Conservation (phyloP, 768 basidiomycete species). For the Termitomyces sp. region DNA sequence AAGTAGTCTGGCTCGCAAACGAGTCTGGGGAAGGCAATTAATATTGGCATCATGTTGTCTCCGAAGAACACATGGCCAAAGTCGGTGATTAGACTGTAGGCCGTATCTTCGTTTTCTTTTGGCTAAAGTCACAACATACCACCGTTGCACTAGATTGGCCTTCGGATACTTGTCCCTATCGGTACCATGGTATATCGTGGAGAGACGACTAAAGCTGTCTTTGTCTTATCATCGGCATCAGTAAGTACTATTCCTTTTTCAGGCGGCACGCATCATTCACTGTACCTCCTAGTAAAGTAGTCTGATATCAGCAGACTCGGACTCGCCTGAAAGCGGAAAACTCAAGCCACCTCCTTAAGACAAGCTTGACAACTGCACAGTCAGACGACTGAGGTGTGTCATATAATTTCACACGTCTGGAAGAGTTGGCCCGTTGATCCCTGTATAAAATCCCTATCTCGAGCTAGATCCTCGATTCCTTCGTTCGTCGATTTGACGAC, state of each 20-base stretch:
- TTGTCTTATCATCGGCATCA: neutral
- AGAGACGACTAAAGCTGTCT: neutral
- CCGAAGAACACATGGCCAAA: no score
- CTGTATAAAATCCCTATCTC: neutral
- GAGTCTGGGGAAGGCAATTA: neutral
- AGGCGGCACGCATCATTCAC: neutral
- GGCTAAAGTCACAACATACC: no score
- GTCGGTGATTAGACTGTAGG: no score
- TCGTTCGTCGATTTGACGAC: neutral
- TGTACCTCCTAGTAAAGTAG: no score
- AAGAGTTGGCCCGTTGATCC: neutral
- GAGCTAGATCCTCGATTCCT: neutral
- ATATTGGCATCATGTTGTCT: no score
- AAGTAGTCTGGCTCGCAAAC: neutral
- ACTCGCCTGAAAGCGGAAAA: neutral
- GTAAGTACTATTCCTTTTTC: neutral
- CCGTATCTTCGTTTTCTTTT: no score
- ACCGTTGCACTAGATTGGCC: no score
- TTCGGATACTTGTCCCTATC: no score
- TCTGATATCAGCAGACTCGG: neutral
- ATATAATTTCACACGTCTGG: neutral
- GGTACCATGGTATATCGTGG: no score
- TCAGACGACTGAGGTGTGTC: slow-evolving; percentile 2
- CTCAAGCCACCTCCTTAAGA: neutral
- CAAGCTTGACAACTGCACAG: neutral